Conservation (phyloP, 805 yeast species). For the Jamesozyma jinghongensis region DNA sequence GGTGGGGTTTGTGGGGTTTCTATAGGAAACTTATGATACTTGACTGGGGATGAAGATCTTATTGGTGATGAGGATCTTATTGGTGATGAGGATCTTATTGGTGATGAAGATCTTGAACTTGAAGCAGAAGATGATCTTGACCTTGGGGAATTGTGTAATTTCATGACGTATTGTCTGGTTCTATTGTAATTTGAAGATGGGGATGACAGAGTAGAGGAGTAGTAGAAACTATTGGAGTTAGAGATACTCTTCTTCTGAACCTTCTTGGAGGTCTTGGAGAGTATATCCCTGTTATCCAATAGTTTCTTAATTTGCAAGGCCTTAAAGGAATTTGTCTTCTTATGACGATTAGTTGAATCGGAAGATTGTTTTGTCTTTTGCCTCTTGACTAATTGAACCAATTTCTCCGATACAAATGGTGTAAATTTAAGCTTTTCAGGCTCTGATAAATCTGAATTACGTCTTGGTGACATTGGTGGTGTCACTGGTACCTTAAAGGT, state of each 20-base stretch:
- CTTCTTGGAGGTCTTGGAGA: slow-evolving; percentile 19
- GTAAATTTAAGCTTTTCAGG: slow-evolving; percentile 7
- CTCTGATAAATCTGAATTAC: neutral
- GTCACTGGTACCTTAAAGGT: slow-evolving; percentile 21
- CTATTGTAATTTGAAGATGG: slow-evolving; percentile 8
- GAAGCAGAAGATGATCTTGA: slow-evolving; percentile 1
- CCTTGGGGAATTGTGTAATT: slow-evolving; percentile 8
- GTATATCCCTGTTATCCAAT: slow-evolving; percentile 24
- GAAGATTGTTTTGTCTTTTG: slow-evolving; percentile 2
- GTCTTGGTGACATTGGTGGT: slow-evolving; percentile 24
- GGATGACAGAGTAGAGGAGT: slow-evolving; percentile 6
- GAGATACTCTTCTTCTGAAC: neutral
- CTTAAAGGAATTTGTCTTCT: slow-evolving; percentile 31
- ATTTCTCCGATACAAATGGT: slow-evolving; percentile 12
- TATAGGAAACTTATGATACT: slow-evolving; percentile 16
- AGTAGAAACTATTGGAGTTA: neutral
- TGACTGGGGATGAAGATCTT: slow-evolving; percentile 8
- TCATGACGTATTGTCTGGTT: slow-evolving; percentile 11
- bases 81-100: slow-evolving; percentile 3
- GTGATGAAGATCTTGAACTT: slow-evolving; percentile 5
- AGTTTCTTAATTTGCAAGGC: slow-evolving; percentile 29
- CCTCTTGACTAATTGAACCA: slow-evolving; percentile 26
- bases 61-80: slow-evolving; percentile 3
- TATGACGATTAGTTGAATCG: slow-evolving; percentile 13
- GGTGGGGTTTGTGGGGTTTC: slow-evolving; percentile 11